Percentiles rank a stretch among this genome's conserved stretches.
Conservation (phyloP, 768 basidiomycete species). For the Hygrocybe coccinea region DNA sequence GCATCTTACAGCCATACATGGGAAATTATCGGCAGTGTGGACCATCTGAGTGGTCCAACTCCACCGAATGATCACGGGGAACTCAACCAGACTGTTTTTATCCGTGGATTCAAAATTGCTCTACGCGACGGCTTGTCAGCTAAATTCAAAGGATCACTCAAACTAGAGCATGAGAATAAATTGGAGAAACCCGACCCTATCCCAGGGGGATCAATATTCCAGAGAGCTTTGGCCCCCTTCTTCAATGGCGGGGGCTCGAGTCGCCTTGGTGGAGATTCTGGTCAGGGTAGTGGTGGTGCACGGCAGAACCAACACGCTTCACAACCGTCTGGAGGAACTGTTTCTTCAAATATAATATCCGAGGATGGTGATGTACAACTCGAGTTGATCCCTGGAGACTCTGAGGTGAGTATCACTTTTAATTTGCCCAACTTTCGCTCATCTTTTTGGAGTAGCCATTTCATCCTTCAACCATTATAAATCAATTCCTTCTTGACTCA, state of each 20-base stretch:
- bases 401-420: background rate
- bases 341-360: too few species aligned
- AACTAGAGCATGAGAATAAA: background rate
- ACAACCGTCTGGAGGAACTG: too few species aligned
- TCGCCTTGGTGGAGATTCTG: too few species aligned
- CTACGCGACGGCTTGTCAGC: constrained; percentile 1
- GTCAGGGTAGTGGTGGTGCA: too few species aligned
- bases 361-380: background rate
- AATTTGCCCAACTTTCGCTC: background rate
- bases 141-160: background rate
- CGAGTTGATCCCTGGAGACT: background rate
- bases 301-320: too few species aligned
- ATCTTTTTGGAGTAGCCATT: background rate
- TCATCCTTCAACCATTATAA: constrained; percentile 3
- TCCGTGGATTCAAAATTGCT: constrained; percentile 8
- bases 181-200: background rate
- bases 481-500: constrained; percentile 1
- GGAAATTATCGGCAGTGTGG: background rate
- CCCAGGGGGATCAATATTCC: too few species aligned
- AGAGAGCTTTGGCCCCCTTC: too few species aligned
- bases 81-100: constrained; percentile 18
- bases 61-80: background rate
- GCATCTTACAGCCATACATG: constrained; percentile 5
- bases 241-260: too few species aligned
- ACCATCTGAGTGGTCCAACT: background rate